Percentiles rank a stretch among this genome's conserved stretches.
Conservation (phyloP, 163 green algal species). For the Scenedesmus sp. region DNA sequence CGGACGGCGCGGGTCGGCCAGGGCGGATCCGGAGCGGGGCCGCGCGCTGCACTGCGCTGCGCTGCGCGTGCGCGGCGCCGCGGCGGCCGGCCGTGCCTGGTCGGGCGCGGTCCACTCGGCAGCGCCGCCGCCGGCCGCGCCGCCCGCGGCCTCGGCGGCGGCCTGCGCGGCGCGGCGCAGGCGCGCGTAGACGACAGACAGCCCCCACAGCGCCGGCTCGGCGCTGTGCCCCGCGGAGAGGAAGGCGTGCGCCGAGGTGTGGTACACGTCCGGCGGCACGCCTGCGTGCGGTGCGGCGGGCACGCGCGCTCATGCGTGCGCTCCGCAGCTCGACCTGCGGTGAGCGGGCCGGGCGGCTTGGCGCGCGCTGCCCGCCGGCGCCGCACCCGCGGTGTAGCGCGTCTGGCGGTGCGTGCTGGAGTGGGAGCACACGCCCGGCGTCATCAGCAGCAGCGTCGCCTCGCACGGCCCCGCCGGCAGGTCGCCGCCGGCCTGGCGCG, state of each 20-base stretch:
- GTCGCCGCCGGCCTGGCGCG: neutral
- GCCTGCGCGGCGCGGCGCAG: constrained; percentile 5
- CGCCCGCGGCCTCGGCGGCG: neutral
- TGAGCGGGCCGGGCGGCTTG: neutral
- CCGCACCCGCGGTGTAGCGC: constrained; percentile 22
- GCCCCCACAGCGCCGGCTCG: constrained; percentile 26
- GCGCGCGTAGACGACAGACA: constrained; percentile 9
- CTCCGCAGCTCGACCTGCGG: neutral
- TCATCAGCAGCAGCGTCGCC: constrained; percentile 20
- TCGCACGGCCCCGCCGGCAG: neutral
- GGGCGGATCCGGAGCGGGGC: neutral
- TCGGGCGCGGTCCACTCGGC: constrained; percentile 16
- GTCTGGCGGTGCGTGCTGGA: neutral
- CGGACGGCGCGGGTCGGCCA: neutral
- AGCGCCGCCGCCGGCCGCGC: neutral
- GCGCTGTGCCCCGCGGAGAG: neutral
- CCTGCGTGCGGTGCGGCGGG: neutral
- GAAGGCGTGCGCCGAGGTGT: constrained; percentile 15
- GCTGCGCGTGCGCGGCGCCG: neutral
- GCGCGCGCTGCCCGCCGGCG: neutral
- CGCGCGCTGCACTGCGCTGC: neutral
- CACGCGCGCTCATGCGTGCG: neutral
- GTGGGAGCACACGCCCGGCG: constrained; percentile 12
- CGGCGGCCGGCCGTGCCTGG: neutral
- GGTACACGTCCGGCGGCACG: constrained; percentile 36